Base-by-base conservation (phyloP, 1,284 basidiomycete genomes). In the Sanghuangporus sanghuang region DNA sequence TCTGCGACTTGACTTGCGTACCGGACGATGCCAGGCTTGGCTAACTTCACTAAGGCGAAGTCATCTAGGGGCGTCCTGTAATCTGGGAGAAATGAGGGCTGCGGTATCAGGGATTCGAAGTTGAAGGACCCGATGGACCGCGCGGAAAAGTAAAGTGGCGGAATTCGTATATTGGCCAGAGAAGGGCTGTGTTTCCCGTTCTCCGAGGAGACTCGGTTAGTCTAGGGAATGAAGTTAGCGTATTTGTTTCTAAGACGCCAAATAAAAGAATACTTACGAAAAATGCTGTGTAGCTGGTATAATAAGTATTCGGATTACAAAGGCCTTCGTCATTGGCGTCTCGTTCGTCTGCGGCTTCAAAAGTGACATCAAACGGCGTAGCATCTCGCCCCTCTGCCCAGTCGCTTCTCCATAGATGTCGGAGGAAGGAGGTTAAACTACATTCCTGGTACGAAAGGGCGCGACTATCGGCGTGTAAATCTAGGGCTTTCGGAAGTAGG, bases 301-400 rank as follows among this genome's bases (percentile, higher is more conserved):
- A 82, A 63, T 72, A 83, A 0, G 80, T 81, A 6, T 70, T 68
- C 4, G 71, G 68, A 63, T 78, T 68, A 1, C 73, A 64, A 6
- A 65, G 39, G 3, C 80, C 81, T 68, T 83, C 82, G 1, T 64
- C 63, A 3, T 68, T 65, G 5, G 68, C 69, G 62, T 82, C 81
- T n/a, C 82, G 71, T 53, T 76, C 74, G 57, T 81, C 78, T 6
- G 76, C 75, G 5, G 80, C 78, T 49, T 76, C 70, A 62, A 82
- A 82, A 0, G 82, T 82, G 11, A 75, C 75, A 62, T 84, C 82
- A 63, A 75, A 83, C 0, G 81, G 81, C 16, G 77, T 72, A 0
- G 77, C 77, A 67, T 84, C 82, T 11, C 72, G 68, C 54, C 79
- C 76, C 66, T 77, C 77, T 0, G 79, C 80, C 81, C 81, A 84